Evolutionary conservation across 805 yeast species (phyloP), one percentile per base, ranked within the genome.

Genomic region (Candida cerambycidarum): DNA sequence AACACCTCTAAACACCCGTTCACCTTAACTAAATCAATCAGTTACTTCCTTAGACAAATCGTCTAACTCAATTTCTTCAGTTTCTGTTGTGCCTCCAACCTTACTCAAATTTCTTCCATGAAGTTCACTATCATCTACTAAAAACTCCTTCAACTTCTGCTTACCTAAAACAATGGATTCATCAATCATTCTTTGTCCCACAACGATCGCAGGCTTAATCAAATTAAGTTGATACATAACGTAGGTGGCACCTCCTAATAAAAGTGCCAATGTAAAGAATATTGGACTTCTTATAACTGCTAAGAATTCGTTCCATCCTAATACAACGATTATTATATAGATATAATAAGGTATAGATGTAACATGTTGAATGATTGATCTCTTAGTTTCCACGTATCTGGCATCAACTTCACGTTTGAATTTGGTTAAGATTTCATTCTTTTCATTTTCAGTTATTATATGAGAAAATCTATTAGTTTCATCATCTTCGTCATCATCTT

Each of bases 221-320:
- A 92, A 65, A 50, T 84, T 84, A 59, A 85, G 71, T 43, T 74
- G 76, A 57, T 86, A 83, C 45, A 89, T 74, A 39, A 85, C 75
- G 58, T 84, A 88, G 1, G 75, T 58, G 1, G 79, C 84, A 0
- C 85, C 87, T 1, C 76, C 76, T 1, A 74, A 34, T 9, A 89
- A 39, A 33, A 90, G 58, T 1, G 78, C 54, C 38, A 89, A 59
- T 5, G 85, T 71, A 50, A 90, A 80, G 52, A 85, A 76, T n/a
- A 92, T 55, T 40, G 99, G 97, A 58, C 87, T 90, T 49, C 95
- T 77, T 33, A 93, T 57, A 13, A 93, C 79, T 8, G 93, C 84
- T 85, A 89, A 78, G 52, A 93, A 83, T 70, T 93, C 97, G 62
- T 90, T 90, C 97, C 97, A 93, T 8, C 99, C 99, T 16, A 93